phyloP scores from a whole-genome alignment of 768 basidiomycete genomes.

The Cubamyces lactineus region DNA sequence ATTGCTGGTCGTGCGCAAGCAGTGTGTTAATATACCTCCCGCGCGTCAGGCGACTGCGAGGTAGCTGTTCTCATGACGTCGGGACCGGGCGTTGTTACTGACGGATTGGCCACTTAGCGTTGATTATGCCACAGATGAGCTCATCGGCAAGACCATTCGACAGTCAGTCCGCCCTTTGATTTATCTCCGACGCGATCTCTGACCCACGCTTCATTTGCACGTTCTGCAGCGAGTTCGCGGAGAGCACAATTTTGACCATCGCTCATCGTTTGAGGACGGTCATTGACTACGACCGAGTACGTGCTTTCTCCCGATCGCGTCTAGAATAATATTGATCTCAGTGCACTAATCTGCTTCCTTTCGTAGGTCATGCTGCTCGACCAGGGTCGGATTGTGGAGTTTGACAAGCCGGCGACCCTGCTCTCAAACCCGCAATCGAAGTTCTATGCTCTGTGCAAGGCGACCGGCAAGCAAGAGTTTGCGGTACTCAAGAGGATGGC shows the following conservation, averaged over 20 bases:
- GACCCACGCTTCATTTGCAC: neutral
- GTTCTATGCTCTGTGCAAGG: slow-evolving; percentile 72
- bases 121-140: slow-evolving; percentile 87
- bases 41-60: slow-evolving; percentile 65
- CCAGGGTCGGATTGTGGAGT: slow-evolving; percentile 78
- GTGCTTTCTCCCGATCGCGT: slow-evolving; percentile 32
- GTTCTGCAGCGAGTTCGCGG: slow-evolving; percentile 64
- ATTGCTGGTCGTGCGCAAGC: neutral
- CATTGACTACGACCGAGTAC: slow-evolving; percentile 82
- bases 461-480: slow-evolving; percentile 75
- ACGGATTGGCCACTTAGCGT: slow-evolving; percentile 45
- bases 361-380: slow-evolving; percentile 78
- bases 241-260: slow-evolving; percentile 82
- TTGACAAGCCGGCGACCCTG: slow-evolving; percentile 62
- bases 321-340: slow-evolving; percentile 12
- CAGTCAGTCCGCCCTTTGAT: slow-evolving; percentile 62
- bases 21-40: neutral
- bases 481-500: slow-evolving; percentile 71
- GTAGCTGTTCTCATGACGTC: slow-evolving; percentile 35
- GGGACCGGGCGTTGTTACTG: slow-evolving; percentile 1
- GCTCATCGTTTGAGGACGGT: slow-evolving; percentile 80
- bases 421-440: slow-evolving; percentile 59
- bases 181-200: slow-evolving; percentile 19
- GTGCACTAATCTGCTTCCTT: neutral
- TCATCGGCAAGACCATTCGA: slow-evolving; percentile 81